Base-by-base conservation (phyloP, 192 early-diverging fungal species). In the Powellomyces hirtus region DNA sequence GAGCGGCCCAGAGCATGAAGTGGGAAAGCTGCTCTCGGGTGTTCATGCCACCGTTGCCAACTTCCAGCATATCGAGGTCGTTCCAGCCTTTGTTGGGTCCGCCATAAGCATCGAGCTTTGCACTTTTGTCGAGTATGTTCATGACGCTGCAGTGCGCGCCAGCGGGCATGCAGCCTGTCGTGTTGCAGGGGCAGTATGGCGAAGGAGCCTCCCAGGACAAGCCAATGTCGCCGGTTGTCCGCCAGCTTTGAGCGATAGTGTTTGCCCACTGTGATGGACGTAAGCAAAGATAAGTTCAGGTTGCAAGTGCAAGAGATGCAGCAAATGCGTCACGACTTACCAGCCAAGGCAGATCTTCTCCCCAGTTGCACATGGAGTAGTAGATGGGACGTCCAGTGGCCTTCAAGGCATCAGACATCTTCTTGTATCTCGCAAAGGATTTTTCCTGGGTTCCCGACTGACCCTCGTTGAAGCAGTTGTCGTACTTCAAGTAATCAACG, bases 401-500 rank as follows among this genome's bases (percentile, higher is more conserved):
- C 49, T 75, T 78, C 40, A 84, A 70, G 10, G 83, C 83, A 67
- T 82, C 76, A 30, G 55, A 22, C 66, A 81, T 68, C 29, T 50
- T 71, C 1, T 56, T 68, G 53, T 78, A 78, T 27, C 78, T 33
- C 29, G 30, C 36, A 38, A 51, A 75, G 22, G 63, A 53, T 24
- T 68, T 72, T 38, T 77, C 68, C 1, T 68, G 56, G 0, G 83
- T 83, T 18, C 69, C 76, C 7, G 16, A 27, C 5, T 62, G 38
- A n/a, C 11, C 33, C 65, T 75, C 1, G 59, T 40, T 13, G 55
- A 64, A 26, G 58, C 86, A 88, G 40, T 85, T 87, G 49, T 88
- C 87, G 46, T 84, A 76, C 59, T 88, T 88, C 10, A 86, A 64
- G 71, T 78, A 87, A 68, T 88, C 87, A 24, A 88, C 72, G 24